phyloP scores from a whole-genome alignment of 768 basidiomycete species.

The Chalciporus piperatus region DNA sequence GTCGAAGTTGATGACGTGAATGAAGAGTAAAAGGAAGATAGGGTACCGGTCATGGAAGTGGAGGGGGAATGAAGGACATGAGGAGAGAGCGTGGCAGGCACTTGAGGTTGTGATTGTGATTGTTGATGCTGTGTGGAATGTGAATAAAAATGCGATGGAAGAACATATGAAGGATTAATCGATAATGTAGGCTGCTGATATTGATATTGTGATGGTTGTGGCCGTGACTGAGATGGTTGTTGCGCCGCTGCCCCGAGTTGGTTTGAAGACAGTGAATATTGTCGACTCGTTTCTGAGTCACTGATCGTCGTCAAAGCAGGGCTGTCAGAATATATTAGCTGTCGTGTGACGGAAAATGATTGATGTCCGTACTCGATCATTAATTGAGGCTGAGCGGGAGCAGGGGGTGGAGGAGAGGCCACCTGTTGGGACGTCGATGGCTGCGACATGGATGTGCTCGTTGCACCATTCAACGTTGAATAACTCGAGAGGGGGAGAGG shows the following conservation, averaged over 20 bases:
- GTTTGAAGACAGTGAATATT: conserved; percentile 44
- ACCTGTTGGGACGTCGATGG: conserved; percentile 30
- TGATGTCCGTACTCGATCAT: conserved; percentile 62
- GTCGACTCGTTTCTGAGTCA: conserved; percentile 43
- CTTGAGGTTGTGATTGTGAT: conserved; percentile 31
- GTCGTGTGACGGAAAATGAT: conserved; percentile 4
- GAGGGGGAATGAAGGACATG: conserved; percentile 65
- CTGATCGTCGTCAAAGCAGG: conserved; percentile 61
- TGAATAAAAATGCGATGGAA: conserved; percentile 38
- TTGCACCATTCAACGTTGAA: conserved; percentile 78
- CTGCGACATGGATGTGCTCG: conserved; percentile 40
- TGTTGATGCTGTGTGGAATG: conserved; percentile 30
- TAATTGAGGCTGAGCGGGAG: conserved; percentile 37
- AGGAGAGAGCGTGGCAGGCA: conserved; percentile 68
- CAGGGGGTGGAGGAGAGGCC: conserved; percentile 22
- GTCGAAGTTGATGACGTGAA: conserved; percentile 30
- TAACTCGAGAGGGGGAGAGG: conserved; percentile 67
- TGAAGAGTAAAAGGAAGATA: conserved; percentile 40
- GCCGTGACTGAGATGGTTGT: conserved; percentile 33
- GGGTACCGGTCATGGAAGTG: conserved; percentile 27
- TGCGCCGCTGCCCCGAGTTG: conserved; percentile 36
- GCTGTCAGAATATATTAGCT: conserved; percentile 34
- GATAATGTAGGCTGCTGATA: conserved; percentile 41
- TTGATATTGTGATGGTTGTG: conserved; percentile 37
- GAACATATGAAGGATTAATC: conserved; percentile 42